phyloP scores from a whole-genome alignment of 768 basidiomycete genomes.

The Glaciozyma martinii region DNA sequence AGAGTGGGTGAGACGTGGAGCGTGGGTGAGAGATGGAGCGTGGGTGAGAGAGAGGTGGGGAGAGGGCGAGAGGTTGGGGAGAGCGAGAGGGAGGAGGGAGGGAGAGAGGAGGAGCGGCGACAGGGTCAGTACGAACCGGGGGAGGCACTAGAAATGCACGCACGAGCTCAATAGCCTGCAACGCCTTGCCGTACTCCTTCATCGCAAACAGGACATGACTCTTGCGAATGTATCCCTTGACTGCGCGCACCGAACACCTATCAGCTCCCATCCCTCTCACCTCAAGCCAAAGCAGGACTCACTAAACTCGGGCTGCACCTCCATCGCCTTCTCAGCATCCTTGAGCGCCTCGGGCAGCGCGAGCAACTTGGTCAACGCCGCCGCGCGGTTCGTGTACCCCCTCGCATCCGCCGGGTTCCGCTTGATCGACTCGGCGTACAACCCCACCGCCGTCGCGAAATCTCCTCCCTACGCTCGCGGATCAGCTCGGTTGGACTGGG shows the following conservation, averaged over 20 bases:
- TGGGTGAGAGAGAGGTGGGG: not conserved
- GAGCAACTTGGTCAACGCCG: constrained; percentile 87
- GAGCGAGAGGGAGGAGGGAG: not conserved
- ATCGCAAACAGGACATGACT: constrained; percentile 72
- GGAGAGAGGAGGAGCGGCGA: not conserved
- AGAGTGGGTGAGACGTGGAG: too few species aligned
- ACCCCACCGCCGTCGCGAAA: constrained; percentile 82
- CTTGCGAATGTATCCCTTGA: constrained; percentile 95
- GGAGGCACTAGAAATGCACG: not conserved
- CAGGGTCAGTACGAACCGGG: not conserved
- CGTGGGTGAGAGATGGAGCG: not conserved
- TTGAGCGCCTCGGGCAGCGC: constrained; percentile 94
- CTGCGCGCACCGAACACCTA: constrained; percentile 39
- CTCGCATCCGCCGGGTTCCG: constrained; percentile 79
- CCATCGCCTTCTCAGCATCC: constrained; percentile 88
- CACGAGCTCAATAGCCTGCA: constrained; percentile 64
- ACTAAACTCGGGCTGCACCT: constrained; percentile 78
- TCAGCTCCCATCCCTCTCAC: not conserved
- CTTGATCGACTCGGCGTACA: constrained; percentile 93
- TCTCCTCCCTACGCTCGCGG: constrained; percentile 50
- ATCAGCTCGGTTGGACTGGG: not conserved
- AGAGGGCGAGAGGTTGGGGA: too few species aligned
- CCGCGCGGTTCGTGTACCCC: constrained; percentile 97
- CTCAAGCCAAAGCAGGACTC: constrained; percentile 32
- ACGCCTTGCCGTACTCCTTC: constrained; percentile 81